These are phyloP conservation scores for Trichosporon sp. DNA, from an alignment of 1,284 basidiomycete genomes.

Conservation along the genomic window DNA sequence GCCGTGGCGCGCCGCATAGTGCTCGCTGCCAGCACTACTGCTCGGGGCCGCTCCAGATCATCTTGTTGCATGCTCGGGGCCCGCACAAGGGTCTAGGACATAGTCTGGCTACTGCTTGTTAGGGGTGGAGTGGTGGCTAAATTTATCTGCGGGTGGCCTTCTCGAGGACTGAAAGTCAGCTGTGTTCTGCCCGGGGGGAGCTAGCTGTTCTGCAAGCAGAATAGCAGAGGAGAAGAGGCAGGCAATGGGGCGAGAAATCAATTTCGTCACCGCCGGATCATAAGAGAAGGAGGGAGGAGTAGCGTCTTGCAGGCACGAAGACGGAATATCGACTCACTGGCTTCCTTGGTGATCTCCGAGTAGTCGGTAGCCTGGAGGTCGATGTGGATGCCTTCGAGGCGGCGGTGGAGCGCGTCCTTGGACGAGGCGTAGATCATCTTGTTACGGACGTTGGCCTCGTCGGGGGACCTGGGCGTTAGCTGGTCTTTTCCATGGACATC, in stretches of 20 bases:
- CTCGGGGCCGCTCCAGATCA: slow-evolving; percentile 2
- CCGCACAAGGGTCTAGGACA: not conserved
- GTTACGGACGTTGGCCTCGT: slow-evolving; percentile 75
- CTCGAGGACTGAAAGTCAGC: slow-evolving; percentile 32
- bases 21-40: not conserved
- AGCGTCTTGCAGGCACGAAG: too few relatives aligned
- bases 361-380: slow-evolving; percentile 84
- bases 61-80: slow-evolving; percentile 1
- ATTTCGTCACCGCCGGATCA: too few relatives aligned
- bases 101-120: not conserved
- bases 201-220: not conserved
- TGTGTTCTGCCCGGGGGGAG: not conserved
- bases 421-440: slow-evolving; percentile 97
- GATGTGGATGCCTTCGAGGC: slow-evolving; percentile 55
- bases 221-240: too few relatives aligned
- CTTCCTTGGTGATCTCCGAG: slow-evolving; percentile 70
- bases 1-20: too few relatives aligned
- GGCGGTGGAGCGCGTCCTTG: slow-evolving; percentile 73
- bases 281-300: too few relatives aligned
- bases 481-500: not conserved
- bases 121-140: not conserved
- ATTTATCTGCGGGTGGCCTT: slow-evolving; percentile 39
- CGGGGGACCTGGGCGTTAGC: slow-evolving; percentile 67
- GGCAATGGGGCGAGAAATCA: too few relatives aligned
- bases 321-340: slow-evolving; percentile 64